These are phyloP conservation scores for Tetragonia tetragonoides DNA, from an alignment of 148 eudicot genomes.

Conservation along the genomic window DNA sequence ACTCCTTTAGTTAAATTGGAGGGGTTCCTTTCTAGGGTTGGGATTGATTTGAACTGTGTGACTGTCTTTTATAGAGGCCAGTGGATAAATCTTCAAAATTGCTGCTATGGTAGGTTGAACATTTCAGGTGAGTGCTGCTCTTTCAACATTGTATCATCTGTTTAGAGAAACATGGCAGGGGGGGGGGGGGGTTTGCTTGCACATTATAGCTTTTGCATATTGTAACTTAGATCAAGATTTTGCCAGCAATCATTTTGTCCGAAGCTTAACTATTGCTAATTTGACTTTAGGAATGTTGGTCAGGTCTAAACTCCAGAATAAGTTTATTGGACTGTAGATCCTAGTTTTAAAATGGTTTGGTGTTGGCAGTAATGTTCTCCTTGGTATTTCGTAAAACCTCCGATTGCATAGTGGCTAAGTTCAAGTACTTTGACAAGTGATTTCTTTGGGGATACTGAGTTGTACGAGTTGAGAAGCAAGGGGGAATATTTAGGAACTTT, in stretches of 20 bases:
- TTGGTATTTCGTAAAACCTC: neutral
- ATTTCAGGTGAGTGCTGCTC: constrained; percentile 92
- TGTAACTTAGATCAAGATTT: neutral
- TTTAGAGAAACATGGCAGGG: neutral
- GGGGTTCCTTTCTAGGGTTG: constrained; percentile 33
- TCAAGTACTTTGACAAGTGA: neutral
- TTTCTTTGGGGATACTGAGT: neutral
- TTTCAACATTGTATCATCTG: constrained; percentile 21
- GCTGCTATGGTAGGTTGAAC: constrained; percentile 87
- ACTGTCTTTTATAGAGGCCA: constrained; percentile 85
- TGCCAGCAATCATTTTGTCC: neutral
- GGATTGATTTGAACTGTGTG: constrained; percentile 69
- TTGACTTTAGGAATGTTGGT: neutral
- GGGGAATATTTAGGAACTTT: neutral
- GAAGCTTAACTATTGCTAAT: neutral
- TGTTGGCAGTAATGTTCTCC: neutral
- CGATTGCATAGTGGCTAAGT: neutral
- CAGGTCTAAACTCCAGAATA: neutral
- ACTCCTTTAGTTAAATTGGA: constrained; percentile 40
- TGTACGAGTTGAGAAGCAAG: neutral
- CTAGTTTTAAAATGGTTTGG: neutral
- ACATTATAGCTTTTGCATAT: constrained; percentile 15
- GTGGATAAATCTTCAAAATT: constrained; percentile 62
- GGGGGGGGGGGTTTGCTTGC: neutral
- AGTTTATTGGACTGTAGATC: neutral